Percentiles rank a stretch among this genome's conserved stretches.
Evolutionary conservation across 2,329 filamentous ascomycete genomes (phyloP).

Genomic region (Claviceps humidiphila): DNA sequence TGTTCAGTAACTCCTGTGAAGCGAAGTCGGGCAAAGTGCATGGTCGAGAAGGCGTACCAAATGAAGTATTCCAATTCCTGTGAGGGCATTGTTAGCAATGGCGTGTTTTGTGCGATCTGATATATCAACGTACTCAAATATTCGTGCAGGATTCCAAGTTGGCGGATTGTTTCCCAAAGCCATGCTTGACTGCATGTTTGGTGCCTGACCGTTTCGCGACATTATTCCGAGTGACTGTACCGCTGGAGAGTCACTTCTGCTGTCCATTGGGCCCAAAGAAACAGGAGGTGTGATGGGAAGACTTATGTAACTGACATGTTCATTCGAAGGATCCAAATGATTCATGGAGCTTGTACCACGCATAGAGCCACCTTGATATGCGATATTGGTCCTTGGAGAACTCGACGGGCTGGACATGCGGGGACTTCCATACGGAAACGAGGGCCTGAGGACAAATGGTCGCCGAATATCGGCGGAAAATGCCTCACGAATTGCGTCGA

Average conservation of each 20-base stretch:
- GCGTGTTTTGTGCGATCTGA: not conserved
- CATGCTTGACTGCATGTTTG: constrained; percentile 40
- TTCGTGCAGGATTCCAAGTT: constrained; percentile 72
- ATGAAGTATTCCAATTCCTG: constrained; percentile 92
- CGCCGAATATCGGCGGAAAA: constrained; percentile 79
- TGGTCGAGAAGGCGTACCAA: constrained; percentile 51
- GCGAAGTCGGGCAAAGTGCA: constrained; percentile 16
- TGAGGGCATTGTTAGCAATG: not conserved
- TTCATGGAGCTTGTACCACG: constrained; percentile 36
- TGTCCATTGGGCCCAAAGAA: constrained; percentile 57
- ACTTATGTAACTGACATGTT: constrained; percentile 49
- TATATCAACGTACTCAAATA: constrained; percentile 65
- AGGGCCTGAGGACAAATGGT: constrained; percentile 78
- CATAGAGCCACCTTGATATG: constrained; percentile 32
- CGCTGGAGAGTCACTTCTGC: constrained; percentile 64
- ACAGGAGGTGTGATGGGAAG: constrained; percentile 73
- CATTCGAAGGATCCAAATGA: constrained; percentile 33
- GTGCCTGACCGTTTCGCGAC: constrained; percentile 43
- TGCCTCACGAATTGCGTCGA: constrained; percentile 76
- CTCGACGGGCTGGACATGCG: constrained; percentile 49
- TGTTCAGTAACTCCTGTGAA: constrained; percentile 25
- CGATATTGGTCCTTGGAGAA: constrained; percentile 40
- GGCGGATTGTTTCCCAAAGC: constrained; percentile 51
- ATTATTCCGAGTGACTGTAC: constrained; percentile 62
- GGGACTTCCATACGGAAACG: constrained; percentile 77